Percentiles rank a stretch among this genome's conserved stretches.
phyloP scores from a whole-genome alignment of 495 filamentous ascomycete species.

The Aspergillus nanangensis region DNA sequence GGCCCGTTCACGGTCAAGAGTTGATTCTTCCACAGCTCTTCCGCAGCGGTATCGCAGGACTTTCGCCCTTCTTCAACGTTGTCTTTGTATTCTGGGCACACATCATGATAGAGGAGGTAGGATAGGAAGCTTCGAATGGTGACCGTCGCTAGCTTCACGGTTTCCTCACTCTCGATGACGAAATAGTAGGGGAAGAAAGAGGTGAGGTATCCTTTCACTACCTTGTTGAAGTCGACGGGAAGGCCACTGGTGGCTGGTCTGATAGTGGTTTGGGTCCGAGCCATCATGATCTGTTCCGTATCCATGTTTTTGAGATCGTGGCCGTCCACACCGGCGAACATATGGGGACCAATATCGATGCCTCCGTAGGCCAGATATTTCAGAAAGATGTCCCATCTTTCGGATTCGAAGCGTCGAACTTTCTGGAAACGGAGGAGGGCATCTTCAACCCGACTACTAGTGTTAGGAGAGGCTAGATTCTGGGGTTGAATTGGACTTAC shows the following conservation, averaged over 20 bases:
- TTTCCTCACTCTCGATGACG: conserved; percentile 39
- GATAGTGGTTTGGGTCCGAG: conserved; percentile 26
- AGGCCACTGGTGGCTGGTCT: conserved; percentile 40
- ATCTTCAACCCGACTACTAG: conserved; percentile 68
- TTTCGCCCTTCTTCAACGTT: conserved; percentile 61
- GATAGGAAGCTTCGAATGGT: conserved; percentile 84
- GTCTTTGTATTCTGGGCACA: conserved; percentile 72
- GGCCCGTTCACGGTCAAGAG: conserved; percentile 51
- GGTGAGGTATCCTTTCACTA: conserved; percentile 71
- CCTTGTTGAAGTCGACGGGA: conserved; percentile 73
- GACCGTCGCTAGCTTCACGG: conserved; percentile 47
- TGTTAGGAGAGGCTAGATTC: conserved; percentile 1
- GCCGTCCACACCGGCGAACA: conserved; percentile 59
- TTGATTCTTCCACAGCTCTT: conserved; percentile 57
- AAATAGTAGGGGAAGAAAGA: conserved; percentile 44
- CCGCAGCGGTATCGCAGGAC: conserved; percentile 63
- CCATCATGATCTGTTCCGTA: conserved; percentile 56
- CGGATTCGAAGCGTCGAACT: conserved; percentile 65
- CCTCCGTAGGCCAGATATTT: conserved; percentile 85
- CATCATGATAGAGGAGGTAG: conserved; percentile 78
- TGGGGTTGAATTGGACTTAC: conserved; percentile 21
- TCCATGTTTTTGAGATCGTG: conserved; percentile 51
- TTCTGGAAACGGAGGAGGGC: conserved; percentile 77
- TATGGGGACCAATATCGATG: conserved; percentile 59
- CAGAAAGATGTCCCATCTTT: conserved; percentile 61